Evolutionary conservation across 1,284 basidiomycete genomes (phyloP).

Genomic region (Athelia psychrophila): DNA sequence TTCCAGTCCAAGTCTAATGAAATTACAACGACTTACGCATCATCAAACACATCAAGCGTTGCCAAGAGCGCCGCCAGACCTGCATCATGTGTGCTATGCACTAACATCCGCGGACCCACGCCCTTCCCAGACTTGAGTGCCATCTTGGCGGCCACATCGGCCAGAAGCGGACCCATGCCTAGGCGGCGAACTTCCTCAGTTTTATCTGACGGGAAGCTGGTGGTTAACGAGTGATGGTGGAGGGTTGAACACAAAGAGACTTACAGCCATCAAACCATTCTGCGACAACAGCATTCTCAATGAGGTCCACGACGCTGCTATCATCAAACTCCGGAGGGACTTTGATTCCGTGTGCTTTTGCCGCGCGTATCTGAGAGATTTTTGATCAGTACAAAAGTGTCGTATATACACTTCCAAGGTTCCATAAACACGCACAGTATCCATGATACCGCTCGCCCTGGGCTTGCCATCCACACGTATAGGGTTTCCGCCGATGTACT

Average conservation of each 20-base stretch:
- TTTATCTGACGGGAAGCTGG: constrained; percentile 48
- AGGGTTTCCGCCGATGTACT: constrained; percentile 68
- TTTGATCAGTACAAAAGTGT: neutral
- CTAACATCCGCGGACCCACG: constrained; percentile 53
- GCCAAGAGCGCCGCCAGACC: constrained; percentile 65
- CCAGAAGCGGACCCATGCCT: constrained; percentile 74
- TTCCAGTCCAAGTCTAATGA: too few species aligned
- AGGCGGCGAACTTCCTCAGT: constrained; percentile 73
- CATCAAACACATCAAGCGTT: constrained; percentile 76
- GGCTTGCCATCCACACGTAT: constrained; percentile 77
- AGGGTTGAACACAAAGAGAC: constrained; percentile 7
- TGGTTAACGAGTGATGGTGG: neutral
- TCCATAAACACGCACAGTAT: constrained; percentile 53
- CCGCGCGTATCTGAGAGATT: constrained; percentile 64
- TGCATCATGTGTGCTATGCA: constrained; percentile 78
- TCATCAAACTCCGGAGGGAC: constrained; percentile 72
- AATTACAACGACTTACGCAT: constrained; percentile 45
- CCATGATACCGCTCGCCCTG: constrained; percentile 75
- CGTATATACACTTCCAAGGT: neutral
- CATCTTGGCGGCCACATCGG: constrained; percentile 63
- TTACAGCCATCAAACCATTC: constrained; percentile 75
- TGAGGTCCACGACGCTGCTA: constrained; percentile 48
- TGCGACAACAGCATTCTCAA: constrained; percentile 69
- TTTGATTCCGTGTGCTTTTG: constrained; percentile 66
- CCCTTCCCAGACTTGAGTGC: constrained; percentile 45